Evolutionary conservation across 257 asterid genomes (phyloP).

Genomic region (Buddleja alternifolia): DNA sequence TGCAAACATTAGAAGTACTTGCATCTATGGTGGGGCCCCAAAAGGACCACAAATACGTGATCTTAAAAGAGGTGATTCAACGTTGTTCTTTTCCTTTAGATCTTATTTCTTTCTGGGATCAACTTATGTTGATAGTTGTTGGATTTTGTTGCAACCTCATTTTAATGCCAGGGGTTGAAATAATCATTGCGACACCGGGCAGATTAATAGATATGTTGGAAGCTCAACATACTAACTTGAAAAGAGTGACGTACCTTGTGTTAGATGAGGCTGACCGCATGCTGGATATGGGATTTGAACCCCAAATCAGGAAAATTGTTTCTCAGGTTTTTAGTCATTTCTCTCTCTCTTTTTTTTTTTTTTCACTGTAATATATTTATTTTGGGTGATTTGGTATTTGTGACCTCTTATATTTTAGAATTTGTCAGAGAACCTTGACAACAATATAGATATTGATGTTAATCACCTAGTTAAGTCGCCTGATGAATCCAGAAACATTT

Average conservation of each 20-base stretch:
- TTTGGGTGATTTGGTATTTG: constrained; percentile 14
- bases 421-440: constrained; percentile 1
- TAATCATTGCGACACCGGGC: constrained; percentile 92
- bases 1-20: constrained; percentile 72
- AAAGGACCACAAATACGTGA: constrained; percentile 96
- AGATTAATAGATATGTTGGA: constrained; percentile 93
- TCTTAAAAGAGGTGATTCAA: constrained; percentile 70
- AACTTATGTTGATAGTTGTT: constrained; percentile 14
- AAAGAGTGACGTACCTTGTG: constrained; percentile 88
- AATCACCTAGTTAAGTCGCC: not conserved
- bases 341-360: not conserved
- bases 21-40: constrained; percentile 94
- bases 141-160: constrained; percentile 15
- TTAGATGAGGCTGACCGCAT: constrained; percentile 96
- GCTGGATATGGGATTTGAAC: constrained; percentile 99
- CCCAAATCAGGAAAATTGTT: constrained; percentile 87
- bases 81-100: constrained; percentile 3
- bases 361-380: not conserved
- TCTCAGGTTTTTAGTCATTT: constrained; percentile 57
- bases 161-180: constrained; percentile 75
- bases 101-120: constrained; percentile 18
- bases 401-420: not conserved
- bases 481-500: not conserved
- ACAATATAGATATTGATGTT: not conserved
- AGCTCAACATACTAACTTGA: constrained; percentile 84